Percentiles rank a stretch among this genome's conserved stretches.
phyloP scores from a whole-genome alignment of 768 basidiomycete genomes.

The Mycena venus region DNA sequence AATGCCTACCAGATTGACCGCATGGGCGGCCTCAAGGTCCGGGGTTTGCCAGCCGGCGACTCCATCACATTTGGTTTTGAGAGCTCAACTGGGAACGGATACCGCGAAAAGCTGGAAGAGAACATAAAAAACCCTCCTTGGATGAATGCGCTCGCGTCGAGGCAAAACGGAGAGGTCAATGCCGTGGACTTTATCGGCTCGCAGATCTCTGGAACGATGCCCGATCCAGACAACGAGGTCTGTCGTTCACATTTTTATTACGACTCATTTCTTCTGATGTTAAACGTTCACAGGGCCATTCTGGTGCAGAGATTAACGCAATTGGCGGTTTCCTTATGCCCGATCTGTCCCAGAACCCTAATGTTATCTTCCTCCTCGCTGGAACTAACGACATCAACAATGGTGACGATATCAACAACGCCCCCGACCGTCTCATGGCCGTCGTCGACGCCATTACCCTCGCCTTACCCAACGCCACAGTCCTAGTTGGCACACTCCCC shows the following conservation, averaged over 20 bases:
- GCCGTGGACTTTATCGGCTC: conserved; percentile 19
- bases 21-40: conserved; percentile 15
- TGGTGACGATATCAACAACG: background rate
- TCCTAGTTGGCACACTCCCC: conserved; percentile 10
- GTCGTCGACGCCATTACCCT: background rate
- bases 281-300: conserved; percentile 6
- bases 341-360: conserved; percentile 1
- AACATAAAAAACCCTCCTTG: background rate
- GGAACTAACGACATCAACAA: conserved; percentile 24
- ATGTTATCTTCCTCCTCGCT: conserved; percentile 17
- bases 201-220: conserved; percentile 11
- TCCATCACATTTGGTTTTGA: conserved; percentile 18
- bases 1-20: too few relatives aligned
- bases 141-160: background rate
- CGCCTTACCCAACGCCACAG: background rate
- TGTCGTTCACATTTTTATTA: background rate
- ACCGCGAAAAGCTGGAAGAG: conserved; percentile 2
- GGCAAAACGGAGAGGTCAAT: background rate
- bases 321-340: background rate
- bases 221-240: conserved; percentile 21
- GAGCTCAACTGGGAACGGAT: conserved; percentile 15
- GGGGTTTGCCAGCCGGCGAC: conserved; percentile 14
- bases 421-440: conserved; percentile 9
- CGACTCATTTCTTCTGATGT: too few relatives aligned
- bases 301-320: conserved; percentile 8